Evolutionary conservation across 805 yeast species (phyloP), one percentile per base, ranked within the genome.

Genomic region (Wickerhamomyces tratensis): DNA sequence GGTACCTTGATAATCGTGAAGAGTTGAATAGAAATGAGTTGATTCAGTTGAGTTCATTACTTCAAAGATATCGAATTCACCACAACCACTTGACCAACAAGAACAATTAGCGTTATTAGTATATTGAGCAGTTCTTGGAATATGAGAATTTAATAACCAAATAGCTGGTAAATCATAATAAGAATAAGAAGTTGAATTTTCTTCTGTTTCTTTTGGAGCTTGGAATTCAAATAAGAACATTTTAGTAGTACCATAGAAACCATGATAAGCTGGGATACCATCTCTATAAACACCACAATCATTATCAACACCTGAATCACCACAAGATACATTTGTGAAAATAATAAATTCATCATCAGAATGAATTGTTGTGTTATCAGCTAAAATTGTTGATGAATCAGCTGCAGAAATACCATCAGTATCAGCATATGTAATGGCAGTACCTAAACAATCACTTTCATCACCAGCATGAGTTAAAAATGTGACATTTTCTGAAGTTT

Each of bases 41-140:
- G 73, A 58, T 48, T 76, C 75, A 13, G 86, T 76, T 43, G 65
- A 62, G 61, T 82, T 82, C 77, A 79, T 72, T 36, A 77, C 79
- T 64, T 83, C 91, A 56, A 82, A 82, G 50, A 81, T 73, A 61
- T 82, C 91, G 51, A 77, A 80, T 61, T 82, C 88, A 58, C 89
- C 88, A 62, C 88, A 80, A 10, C 89, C 91, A 29, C 82, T 71
- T 38, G 73, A 67, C 89, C 89, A 82, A 54, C 87, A 79, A 7
- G 87, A 80, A 60, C 88, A 82, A 56, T 76, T 77, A 34, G 65
- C 63, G 49, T 76, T 76, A 6, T 63, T 46, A 39, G 81, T 77
- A 56, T 81, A 82, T 61, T 82, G 88, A 4, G 88, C 65, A 15
- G 88, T 82, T 67, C 89, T 72, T 49, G 87, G 82, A 45, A 82